Base-by-base conservation (phyloP, 441 rosid species). In the Sinapis alba region DNA sequence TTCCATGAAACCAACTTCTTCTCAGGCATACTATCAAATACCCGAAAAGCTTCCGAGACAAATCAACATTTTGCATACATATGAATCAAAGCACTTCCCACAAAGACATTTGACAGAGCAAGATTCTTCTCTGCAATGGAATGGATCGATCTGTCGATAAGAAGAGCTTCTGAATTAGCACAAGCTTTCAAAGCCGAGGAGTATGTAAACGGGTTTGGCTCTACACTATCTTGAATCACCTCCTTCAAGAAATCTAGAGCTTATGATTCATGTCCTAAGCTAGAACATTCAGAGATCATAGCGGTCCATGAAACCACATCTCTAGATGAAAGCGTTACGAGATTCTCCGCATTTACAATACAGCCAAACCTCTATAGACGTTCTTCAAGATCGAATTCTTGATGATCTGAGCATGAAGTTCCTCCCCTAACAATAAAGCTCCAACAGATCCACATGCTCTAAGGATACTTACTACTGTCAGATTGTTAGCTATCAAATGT, bases 301-400 rank as follows among this genome's bases (percentile, higher is more conserved):
- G 98, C 90, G 4, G 94, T 90, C 98, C 97, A 93, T 2, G 97
- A 90, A 71, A 91, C 91, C 62, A 87, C 97, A 76, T 90, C 92
- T 83, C 86, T 83, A 54, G 81, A 80, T 5, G 45, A 71, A 87
- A 47, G 94, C 96, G 38, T 60, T 65, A 5, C 69, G 63, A 67
- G 87, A 88, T 73, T 84, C 84, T 75, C 89, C 86, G 50, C 89
- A 86, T 86, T 86, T 87, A 68, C 93, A 89, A 73, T 91, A 93
- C 54, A 91, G 78, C 96, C 97, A 93, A 19, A 90, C 89, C 43
- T 3, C 89, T 59, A 68, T 88, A 81, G 57, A 76, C 80, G 67
- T 90, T 88, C n/a, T 77, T 83, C 20, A 86, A 83, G 23, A 82
- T 60, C 9, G 79, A 80, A 2, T 83, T 83, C 83, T 83, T 89